Percentiles rank a stretch among this genome's conserved stretches.
Evolutionary conservation across 2,329 filamentous ascomycete species (phyloP).

Genomic region (Tolypocladium sp.): DNA sequence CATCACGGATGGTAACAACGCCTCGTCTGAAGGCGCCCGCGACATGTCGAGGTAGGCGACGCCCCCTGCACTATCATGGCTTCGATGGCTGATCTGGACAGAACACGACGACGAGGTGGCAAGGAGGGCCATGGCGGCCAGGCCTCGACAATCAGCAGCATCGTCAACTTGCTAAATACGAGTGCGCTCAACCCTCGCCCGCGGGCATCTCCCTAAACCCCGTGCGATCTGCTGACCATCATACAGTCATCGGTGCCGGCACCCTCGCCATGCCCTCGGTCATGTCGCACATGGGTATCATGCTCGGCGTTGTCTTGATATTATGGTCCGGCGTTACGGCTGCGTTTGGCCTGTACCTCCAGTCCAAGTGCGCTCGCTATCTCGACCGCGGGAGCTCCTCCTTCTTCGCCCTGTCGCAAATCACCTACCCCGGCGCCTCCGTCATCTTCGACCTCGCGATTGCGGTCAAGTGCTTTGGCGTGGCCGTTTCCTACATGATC

Average conservation of each 20-base stretch:
- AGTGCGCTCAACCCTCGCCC: conserved; percentile 44
- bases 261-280: conserved; percentile 93
- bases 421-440: conserved; percentile 93
- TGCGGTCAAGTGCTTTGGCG: conserved; percentile 95
- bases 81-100: conserved; percentile 14
- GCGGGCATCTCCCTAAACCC: not conserved
- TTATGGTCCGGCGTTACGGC: conserved; percentile 84
- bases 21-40: conserved; percentile 27
- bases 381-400: conserved; percentile 81
- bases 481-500: conserved; percentile 94
- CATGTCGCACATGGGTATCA: conserved; percentile 89
- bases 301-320: conserved; percentile 75
- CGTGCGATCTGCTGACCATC: conserved; percentile 7
- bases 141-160: conserved; percentile 82
- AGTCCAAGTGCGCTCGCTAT: conserved; percentile 87
- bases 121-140: conserved; percentile 64
- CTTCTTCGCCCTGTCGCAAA: conserved; percentile 93
- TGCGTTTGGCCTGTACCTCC: conserved; percentile 89
- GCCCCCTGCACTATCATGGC: conserved; percentile 1
- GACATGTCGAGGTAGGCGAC: conserved; percentile 38
- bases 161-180: conserved; percentile 93
- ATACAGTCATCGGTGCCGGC: conserved; percentile 81
- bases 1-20: conserved; percentile 36
- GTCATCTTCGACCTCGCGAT: conserved; percentile 95
- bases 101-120: conserved; percentile 52